A percentile compares a stretch with the other conserved stretches of the same genome.
phyloP scores from a whole-genome alignment of 257 asterid genomes.

The Nicotiana attenuata region DNA sequence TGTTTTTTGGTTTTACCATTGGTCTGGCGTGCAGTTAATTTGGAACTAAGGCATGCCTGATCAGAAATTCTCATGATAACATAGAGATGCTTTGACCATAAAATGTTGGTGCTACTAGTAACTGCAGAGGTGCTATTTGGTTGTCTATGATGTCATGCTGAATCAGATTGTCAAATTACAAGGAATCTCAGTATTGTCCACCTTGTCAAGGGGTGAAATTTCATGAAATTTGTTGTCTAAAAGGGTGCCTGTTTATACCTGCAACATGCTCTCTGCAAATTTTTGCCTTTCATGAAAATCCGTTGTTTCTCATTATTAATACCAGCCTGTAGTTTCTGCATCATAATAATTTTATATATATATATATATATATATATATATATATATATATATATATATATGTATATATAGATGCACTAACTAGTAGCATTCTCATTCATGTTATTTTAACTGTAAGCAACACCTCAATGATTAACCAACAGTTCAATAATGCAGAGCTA shows the following conservation, averaged over 20 bases:
- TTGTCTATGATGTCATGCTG: not conserved
- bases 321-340: not conserved
- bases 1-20: constrained; percentile 7
- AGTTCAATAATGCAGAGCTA: constrained; percentile 51
- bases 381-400: no score
- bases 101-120: not conserved
- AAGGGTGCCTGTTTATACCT: not conserved
- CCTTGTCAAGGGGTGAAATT: not conserved
- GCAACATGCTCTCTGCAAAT: not conserved
- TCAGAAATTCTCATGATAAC: not conserved
- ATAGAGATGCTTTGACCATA: not conserved
- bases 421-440: not conserved
- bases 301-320: not conserved
- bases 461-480: constrained; percentile 10
- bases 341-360: not conserved
- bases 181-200: not conserved
- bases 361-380: no score
- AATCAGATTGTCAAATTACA: not conserved
- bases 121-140: not conserved
- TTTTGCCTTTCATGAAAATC: not conserved
- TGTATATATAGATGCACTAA: no score
- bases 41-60: not conserved
- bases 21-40: not conserved
- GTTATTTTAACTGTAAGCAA: not conserved
- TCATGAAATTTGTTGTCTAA: not conserved